A percentile compares a stretch with the other conserved stretches of the same genome.
Conservation (phyloP, 192 early-diverging fungal genomes). For the Podila minutissima region DNA sequence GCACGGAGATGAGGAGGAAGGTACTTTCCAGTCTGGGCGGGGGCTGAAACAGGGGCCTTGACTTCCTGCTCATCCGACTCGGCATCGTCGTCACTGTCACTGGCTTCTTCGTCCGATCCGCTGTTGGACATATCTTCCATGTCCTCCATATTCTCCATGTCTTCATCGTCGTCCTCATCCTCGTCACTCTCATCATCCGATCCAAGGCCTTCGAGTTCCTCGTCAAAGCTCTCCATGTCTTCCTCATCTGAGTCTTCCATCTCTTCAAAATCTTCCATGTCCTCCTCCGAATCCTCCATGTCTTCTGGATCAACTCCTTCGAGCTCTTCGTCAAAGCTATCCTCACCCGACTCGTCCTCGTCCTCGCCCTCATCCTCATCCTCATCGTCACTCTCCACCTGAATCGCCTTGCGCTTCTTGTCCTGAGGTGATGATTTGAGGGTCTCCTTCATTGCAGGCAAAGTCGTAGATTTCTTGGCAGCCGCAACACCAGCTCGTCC, state of each 20-base stretch:
- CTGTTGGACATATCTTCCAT: slow-evolving; percentile 37
- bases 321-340: slow-evolving; percentile 36
- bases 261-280: slow-evolving; percentile 26
- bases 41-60: slow-evolving; percentile 1
- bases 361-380: slow-evolving; percentile 28
- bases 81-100: slow-evolving; percentile 34
- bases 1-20: slow-evolving; percentile 89
- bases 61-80: slow-evolving; percentile 29
- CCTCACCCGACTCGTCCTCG: slow-evolving; percentile 26
- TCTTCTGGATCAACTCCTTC: slow-evolving; percentile 45
- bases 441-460: neutral
- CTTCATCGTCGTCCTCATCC: slow-evolving; percentile 22
- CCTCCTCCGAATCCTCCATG: slow-evolving; percentile 27
- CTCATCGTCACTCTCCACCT: slow-evolving; percentile 45
- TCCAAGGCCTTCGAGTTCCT: slow-evolving; percentile 29
- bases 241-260: slow-evolving; percentile 14
- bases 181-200: slow-evolving; percentile 26
- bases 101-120: slow-evolving; percentile 40
- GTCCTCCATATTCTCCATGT: slow-evolving; percentile 31
- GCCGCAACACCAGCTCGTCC: neutral
- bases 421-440: neutral
- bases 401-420: slow-evolving; percentile 22
- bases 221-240: slow-evolving; percentile 41
- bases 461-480: slow-evolving; percentile 4
- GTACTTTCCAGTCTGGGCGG: slow-evolving; percentile 67